Evolutionary conservation across 1,284 basidiomycete species (phyloP), one percentile per base, ranked within the genome.

Genomic region (Thelephora terrestris): DNA sequence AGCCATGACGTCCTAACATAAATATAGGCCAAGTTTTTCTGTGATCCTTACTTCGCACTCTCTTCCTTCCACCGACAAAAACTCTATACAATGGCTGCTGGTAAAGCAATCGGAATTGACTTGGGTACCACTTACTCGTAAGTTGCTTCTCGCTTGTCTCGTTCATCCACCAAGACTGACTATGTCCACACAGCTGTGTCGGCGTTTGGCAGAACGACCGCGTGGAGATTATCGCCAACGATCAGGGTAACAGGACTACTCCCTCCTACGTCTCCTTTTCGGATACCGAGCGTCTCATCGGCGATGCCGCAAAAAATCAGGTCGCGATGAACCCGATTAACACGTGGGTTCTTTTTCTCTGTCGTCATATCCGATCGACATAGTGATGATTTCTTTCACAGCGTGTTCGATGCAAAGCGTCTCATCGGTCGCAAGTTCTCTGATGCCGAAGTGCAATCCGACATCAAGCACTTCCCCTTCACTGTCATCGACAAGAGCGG

Each of bases 191-290:
- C 68, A 86, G 84, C 17, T 86, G 83, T 65, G 84, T 94, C 60
- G 93, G 88, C 77, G 92, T 96, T 57, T 97, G 93, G 93, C 89
- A 93, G 74, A 92, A 96, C 61, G 93, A 97, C 76, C 90, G 93
- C 64, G 94, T 97, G 57, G 94, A 97, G 74, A 95, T 95, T 73
- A 93, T 92, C 66, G 87, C 90, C 73, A 93, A 95, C 71, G 93
- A 96, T 76, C 93, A 95, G 76, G 92, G 93, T 67, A 96, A 96
- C 77, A 85, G 92, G 52, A 96, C 92, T 25, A 96, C 93, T 16
- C 93, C 92, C 37, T 96, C 91, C 7, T 93, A 92, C 66, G 91
- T 94, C 66, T 85, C 88, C 43, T 94, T 94, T 76, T 88, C 87
- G 59, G 91, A 95, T 64, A 84, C 74, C 53, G 93, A 96, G 76